phyloP scores from a whole-genome alignment of 1,139 yeast genomes.

The Kazachstania sp. region DNA sequence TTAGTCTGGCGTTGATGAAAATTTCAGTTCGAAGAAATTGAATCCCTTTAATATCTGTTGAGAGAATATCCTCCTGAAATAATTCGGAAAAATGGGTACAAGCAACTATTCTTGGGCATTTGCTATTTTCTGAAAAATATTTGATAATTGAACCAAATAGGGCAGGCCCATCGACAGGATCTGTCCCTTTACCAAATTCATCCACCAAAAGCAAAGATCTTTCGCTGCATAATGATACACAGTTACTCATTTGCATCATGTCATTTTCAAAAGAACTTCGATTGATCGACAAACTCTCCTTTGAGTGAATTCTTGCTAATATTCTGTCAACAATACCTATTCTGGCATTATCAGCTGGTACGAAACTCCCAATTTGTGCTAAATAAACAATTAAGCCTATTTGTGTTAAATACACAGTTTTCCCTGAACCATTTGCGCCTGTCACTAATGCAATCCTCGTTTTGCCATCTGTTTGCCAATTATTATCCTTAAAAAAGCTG shows the following conservation, averaged over 20 bases:
- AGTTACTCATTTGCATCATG: slow-evolving; percentile 38
- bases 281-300: slow-evolving; percentile 37
- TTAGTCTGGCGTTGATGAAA: slow-evolving; percentile 9
- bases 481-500: slow-evolving; percentile 5
- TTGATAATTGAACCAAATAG: slow-evolving; percentile 36
- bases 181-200: slow-evolving; percentile 48
- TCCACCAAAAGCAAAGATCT: slow-evolving; percentile 39
- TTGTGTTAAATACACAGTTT: slow-evolving; percentile 40
- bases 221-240: slow-evolving; percentile 32
- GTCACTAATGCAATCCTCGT: slow-evolving; percentile 32
- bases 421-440: slow-evolving; percentile 48
- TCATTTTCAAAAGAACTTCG: slow-evolving; percentile 43
- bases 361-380: slow-evolving; percentile 43
- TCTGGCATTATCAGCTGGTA: slow-evolving; percentile 39
- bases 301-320: slow-evolving; percentile 36
- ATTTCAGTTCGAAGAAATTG: slow-evolving; percentile 29
- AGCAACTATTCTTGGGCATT: slow-evolving; percentile 32
- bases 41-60: slow-evolving; percentile 12
- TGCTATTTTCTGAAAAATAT: slow-evolving; percentile 14
- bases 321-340: slow-evolving; percentile 40
- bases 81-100: slow-evolving; percentile 42
- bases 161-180: slow-evolving; percentile 39
- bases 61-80: slow-evolving; percentile 25
- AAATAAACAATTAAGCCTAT: slow-evolving; percentile 38
- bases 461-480: slow-evolving; percentile 7